Evolutionary conservation across 2,329 filamentous ascomycete species (phyloP).

Genomic region (Epichloe gansuensis): DNA sequence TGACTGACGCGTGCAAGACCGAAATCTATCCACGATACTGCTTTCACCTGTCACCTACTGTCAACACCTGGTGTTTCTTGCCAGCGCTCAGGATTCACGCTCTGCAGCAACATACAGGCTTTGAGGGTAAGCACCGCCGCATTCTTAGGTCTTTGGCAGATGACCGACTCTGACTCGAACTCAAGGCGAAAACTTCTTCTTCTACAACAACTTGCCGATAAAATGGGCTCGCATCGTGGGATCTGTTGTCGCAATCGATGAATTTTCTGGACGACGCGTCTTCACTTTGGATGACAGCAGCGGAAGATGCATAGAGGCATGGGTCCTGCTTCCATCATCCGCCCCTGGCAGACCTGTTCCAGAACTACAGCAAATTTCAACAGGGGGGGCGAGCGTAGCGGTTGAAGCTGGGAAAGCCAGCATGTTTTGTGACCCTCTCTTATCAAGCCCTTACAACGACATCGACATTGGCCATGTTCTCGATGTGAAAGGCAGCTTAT

Average conservation of each 20-base stretch:
- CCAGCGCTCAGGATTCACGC: conserved; percentile 35
- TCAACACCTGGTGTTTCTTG: conserved; percentile 46
- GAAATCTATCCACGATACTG: conserved; percentile 48
- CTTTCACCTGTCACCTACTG: conserved; percentile 48
- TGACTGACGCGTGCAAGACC: conserved; percentile 29
- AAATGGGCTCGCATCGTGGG: conserved; percentile 63
- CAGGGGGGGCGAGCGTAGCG: neutral
- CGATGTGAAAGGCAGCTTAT: conserved; percentile 42
- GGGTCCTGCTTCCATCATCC: conserved; percentile 6
- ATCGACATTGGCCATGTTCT: conserved; percentile 42
- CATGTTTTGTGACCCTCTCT: neutral
- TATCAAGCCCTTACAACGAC: conserved; percentile 13
- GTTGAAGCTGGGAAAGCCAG: neutral
- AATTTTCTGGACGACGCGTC: conserved; percentile 31
- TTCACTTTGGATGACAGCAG: conserved; percentile 55
- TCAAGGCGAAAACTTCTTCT: conserved; percentile 43
- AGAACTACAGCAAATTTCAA: neutral
- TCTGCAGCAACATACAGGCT: conserved; percentile 35
- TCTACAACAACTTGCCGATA: conserved; percentile 62
- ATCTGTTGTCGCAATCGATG: conserved; percentile 50
- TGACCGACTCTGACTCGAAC: neutral
- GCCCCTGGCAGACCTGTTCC: neutral
- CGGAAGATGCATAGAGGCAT: conserved; percentile 41
- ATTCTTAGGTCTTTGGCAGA: neutral
- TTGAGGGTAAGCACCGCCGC: conserved; percentile 32